phyloP scores from a whole-genome alignment of 805 yeast species.

The Wickerhamiella alocasiicola region DNA sequence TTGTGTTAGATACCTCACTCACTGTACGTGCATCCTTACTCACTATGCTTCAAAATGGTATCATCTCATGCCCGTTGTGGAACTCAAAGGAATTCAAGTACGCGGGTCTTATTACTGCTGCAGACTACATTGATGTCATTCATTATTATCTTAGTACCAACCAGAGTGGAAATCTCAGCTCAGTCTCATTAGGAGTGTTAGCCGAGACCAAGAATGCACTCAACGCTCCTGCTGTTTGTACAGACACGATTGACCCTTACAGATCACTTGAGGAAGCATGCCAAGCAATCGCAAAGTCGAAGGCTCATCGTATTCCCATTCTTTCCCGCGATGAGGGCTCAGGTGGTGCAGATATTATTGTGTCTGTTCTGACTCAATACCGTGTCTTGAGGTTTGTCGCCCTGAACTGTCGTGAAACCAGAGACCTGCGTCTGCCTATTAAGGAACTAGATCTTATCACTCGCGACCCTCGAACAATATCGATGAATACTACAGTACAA shows the following conservation, averaged over 20 bases:
- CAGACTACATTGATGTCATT: conserved; percentile 88
- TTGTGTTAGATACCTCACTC: conserved; percentile 85
- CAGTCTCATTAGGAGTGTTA: conserved; percentile 69
- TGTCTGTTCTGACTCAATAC: conserved; percentile 89
- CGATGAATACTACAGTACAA: conserved; percentile 83
- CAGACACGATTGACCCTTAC: conserved; percentile 81
- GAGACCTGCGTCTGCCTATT: conserved; percentile 65
- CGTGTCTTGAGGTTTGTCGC: conserved; percentile 92
- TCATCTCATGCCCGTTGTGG: conserved; percentile 97
- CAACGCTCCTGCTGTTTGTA: conserved; percentile 77
- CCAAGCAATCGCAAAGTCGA: conserved; percentile 73
- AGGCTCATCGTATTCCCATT: conserved; percentile 86
- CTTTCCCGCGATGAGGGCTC: conserved; percentile 88
- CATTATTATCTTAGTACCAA: conserved; percentile 72
- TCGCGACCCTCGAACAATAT: conserved; percentile 53
- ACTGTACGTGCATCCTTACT: conserved; percentile 83
- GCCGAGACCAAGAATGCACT: conserved; percentile 78
- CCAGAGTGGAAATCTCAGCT: conserved; percentile 76
- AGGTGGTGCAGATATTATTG: conserved; percentile 89
- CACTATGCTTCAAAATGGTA: conserved; percentile 79
- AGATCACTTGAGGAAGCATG: conserved; percentile 86
- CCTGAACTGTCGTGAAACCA: conserved; percentile 88
- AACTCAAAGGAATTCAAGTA: conserved; percentile 76
- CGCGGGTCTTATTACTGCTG: conserved; percentile 86
- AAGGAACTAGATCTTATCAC: conserved; percentile 52